Percentiles rank a stretch among this genome's conserved stretches.
Evolutionary conservation across 2,329 filamentous ascomycete species (phyloP).

Genomic region (Beauveria bassiana): DNA sequence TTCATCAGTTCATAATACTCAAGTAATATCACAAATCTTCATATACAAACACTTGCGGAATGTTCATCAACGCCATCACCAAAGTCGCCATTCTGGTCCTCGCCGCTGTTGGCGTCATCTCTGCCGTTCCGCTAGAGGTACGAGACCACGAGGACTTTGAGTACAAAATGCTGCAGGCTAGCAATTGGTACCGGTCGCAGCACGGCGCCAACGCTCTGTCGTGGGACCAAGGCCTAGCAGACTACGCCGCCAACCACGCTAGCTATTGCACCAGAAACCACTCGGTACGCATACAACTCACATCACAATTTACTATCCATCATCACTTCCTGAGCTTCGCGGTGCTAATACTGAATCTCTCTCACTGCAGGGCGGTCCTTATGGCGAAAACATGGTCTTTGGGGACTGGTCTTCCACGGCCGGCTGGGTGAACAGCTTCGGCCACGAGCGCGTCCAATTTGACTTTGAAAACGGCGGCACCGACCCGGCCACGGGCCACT

Average conservation of each 20-base stretch:
- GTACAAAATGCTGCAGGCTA: slow-evolving; percentile 45
- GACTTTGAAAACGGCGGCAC: slow-evolving; percentile 11
- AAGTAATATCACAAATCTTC: background rate
- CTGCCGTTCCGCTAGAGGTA: background rate
- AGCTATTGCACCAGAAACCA: slow-evolving; percentile 52
- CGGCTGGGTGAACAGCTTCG: slow-evolving; percentile 13
- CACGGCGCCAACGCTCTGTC: slow-evolving; percentile 57
- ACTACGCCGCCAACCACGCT: slow-evolving; percentile 54
- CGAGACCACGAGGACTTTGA: slow-evolving; percentile 4
- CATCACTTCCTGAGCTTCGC: background rate
- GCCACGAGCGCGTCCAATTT: slow-evolving; percentile 12
- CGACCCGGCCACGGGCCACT: slow-evolving; percentile 17
- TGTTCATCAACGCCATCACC: background rate
- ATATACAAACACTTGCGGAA: background rate
- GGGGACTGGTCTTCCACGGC: background rate
- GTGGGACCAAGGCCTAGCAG: slow-evolving; percentile 55
- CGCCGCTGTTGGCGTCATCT: background rate
- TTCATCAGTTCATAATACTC: background rate
- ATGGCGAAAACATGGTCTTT: background rate
- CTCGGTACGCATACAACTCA: background rate
- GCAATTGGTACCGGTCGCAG: slow-evolving; percentile 76
- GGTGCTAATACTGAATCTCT: background rate
- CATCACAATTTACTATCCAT: too few species aligned
- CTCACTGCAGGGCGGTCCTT: background rate
- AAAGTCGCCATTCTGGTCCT: background rate